A percentile compares a stretch with the other conserved stretches of the same genome.
Evolutionary conservation across 140 eudicot species (phyloP).

Genomic region (Cichorium intybus): DNA sequence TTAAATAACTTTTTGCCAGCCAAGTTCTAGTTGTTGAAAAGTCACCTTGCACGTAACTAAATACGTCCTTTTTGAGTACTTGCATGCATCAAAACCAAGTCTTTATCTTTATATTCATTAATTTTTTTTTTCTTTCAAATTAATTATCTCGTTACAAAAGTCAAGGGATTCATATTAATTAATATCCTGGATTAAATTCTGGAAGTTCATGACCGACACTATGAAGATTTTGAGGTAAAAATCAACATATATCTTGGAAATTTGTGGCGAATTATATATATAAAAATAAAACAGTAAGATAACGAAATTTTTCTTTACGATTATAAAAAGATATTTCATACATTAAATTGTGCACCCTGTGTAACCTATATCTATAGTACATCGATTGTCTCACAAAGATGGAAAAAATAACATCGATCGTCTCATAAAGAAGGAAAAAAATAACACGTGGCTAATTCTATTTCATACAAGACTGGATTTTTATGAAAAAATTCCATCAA

Average conservation of each 20-base stretch:
- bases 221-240: constrained; percentile 5
- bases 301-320: constrained; percentile 6
- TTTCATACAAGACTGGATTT: constrained; percentile 16
- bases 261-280: neutral
- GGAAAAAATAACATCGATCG: neutral
- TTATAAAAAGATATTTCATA: constrained; percentile 11
- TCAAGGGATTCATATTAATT: neutral
- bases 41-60: no score
- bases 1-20: neutral
- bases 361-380: constrained; percentile 4
- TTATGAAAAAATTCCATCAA: constrained; percentile 21
- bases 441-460: constrained; percentile 14
- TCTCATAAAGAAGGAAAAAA: neutral
- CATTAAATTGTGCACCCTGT: constrained; percentile 1
- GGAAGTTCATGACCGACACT: neutral
- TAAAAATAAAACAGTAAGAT: constrained; percentile 9
- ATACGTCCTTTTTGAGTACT: constrained; percentile 11
- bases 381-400: neutral
- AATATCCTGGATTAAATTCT: neutral
- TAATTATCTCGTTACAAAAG: neutral
- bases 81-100: neutral
- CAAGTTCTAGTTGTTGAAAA: neutral
- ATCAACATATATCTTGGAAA: neutral
- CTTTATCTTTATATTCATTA: neutral
- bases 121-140: neutral